phyloP scores from a whole-genome alignment of 2,329 filamentous ascomycete species.

The Metarhizium robertsii region DNA sequence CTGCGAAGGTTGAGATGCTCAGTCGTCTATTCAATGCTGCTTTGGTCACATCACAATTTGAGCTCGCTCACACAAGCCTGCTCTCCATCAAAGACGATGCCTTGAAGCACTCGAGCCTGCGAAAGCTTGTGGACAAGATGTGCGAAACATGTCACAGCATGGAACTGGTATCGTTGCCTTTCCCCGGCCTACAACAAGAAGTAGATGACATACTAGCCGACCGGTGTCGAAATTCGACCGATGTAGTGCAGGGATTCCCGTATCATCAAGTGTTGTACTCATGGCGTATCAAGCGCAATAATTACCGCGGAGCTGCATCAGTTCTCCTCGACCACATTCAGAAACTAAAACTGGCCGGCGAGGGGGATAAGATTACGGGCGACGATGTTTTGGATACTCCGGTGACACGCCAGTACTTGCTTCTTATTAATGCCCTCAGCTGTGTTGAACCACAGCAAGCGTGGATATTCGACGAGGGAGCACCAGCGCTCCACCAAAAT shows the following conservation, averaged over 20 bases:
- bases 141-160: slow-evolving; percentile 56
- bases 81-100: slow-evolving; percentile 61
- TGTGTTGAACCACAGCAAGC: slow-evolving; percentile 73
- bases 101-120: slow-evolving; percentile 63
- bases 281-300: slow-evolving; percentile 73
- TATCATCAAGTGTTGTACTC: slow-evolving; percentile 88
- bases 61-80: slow-evolving; percentile 73
- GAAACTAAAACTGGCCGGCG: slow-evolving; percentile 48
- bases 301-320: slow-evolving; percentile 72
- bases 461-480: slow-evolving; percentile 55
- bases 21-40: slow-evolving; percentile 78
- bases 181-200: slow-evolving; percentile 64
- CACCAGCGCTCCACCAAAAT: slow-evolving; percentile 13
- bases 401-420: slow-evolving; percentile 69
- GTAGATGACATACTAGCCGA: slow-evolving; percentile 71
- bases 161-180: slow-evolving; percentile 66
- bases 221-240: slow-evolving; percentile 59
- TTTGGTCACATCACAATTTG: slow-evolving; percentile 68
- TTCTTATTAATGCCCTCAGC: slow-evolving; percentile 85
- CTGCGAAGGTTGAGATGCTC: slow-evolving; percentile 61
- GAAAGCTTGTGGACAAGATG: slow-evolving; percentile 60
- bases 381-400: slow-evolving; percentile 53
- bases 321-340: slow-evolving; percentile 55
- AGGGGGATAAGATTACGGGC: slow-evolving; percentile 45
- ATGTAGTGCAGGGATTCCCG: slow-evolving; percentile 59